Base-by-base conservation (phyloP, 768 basidiomycete genomes). In the Naganishia antarctica region DNA sequence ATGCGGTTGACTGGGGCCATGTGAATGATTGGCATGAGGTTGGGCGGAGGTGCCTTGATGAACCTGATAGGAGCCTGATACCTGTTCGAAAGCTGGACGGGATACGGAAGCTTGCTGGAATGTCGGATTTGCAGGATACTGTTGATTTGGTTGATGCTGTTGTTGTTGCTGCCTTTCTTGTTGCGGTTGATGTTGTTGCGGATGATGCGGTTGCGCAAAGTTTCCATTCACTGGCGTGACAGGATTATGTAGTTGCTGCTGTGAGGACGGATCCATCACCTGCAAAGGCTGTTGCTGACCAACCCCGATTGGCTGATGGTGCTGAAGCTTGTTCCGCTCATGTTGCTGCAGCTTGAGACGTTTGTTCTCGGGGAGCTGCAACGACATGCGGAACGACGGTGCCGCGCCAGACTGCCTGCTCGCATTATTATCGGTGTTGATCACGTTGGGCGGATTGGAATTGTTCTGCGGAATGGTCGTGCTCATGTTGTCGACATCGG, bases 301-400 rank as follows among this genome's bases (percentile, higher is more conserved):
- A 26, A 45, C 40, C 26, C 16, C 18, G 23, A 26, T n/a, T n/a
- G n/a, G 61, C 61, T 45, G 49, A 21, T n/a, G n/a, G n/a, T n/a
- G n/a, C n/a, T 63, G 37, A 18, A 41, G 28, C 48, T 50, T 49
- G n/a, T 28, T 51, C 21, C n/a, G 41, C 43, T 64, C 63, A 31
- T 64, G 63, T 21, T 51, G 51, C n/a, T 64, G 63, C 25, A 64
- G 37, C 44, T 64, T 51, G 29, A 47, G 51, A 15, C 63, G 63
- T 31, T 59, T 64, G 43, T 46, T 46, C n/a, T 64, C 63, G 13
- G 63, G 63, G 3, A 64, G 46, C 43, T 58, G 51, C 4, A 64
- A 41, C 2, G 63, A 28, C 53, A 64, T 40, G 3, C 57, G 51
- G 23, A 48, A 58, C 16, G 63, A 28, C 43, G 31, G 57, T 16